A percentile compares a stretch with the other conserved stretches of the same genome.
Conservation (phyloP, 2,329 filamentous ascomycete species). For the Sclerotinia trifoliorum region DNA sequence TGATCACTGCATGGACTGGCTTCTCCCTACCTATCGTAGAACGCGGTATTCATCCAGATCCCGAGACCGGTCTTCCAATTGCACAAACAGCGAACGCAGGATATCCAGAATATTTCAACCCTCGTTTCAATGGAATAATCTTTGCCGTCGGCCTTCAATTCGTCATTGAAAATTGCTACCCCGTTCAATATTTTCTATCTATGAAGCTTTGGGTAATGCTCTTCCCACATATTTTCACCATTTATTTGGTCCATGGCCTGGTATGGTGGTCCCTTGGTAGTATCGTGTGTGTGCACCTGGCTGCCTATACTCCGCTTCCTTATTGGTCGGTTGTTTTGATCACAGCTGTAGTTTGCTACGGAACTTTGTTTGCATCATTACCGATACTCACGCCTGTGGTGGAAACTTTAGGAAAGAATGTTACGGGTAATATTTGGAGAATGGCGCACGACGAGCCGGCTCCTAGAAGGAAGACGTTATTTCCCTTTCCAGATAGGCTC, state of each 20-base stretch:
- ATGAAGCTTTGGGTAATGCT: conserved; percentile 43
- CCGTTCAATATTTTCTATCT: conserved; percentile 45
- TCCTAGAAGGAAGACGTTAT: conserved; percentile 24
- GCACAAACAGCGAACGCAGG: conserved; percentile 39
- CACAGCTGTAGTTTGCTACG: conserved; percentile 13
- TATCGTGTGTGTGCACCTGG: conserved; percentile 29
- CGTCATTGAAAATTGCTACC: conserved; percentile 41
- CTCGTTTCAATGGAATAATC: conserved; percentile 46
- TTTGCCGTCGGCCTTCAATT: conserved; percentile 42
- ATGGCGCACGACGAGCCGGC: conserved; percentile 23
- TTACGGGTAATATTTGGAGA: conserved; percentile 28
- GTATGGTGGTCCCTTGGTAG: conserved; percentile 40
- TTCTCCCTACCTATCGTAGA: conserved; percentile 39
- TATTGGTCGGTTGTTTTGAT: conserved; percentile 30
- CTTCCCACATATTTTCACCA: conserved; percentile 51
- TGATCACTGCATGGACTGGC: conserved; percentile 24
- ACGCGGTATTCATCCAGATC: conserved; percentile 46
- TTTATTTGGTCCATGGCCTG: conserved; percentile 49
- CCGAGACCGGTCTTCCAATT: conserved; percentile 42
- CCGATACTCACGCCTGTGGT: conserved; percentile 34
- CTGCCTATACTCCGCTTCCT: conserved; percentile 27
- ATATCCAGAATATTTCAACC: conserved; percentile 46
- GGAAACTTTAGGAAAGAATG: conserved; percentile 32
- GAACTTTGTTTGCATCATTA: conserved; percentile 16
- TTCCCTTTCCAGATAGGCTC: conserved; percentile 25